Conservation (phyloP, 2,329 filamentous ascomycete genomes). For the Exserohilum turcica region DNA sequence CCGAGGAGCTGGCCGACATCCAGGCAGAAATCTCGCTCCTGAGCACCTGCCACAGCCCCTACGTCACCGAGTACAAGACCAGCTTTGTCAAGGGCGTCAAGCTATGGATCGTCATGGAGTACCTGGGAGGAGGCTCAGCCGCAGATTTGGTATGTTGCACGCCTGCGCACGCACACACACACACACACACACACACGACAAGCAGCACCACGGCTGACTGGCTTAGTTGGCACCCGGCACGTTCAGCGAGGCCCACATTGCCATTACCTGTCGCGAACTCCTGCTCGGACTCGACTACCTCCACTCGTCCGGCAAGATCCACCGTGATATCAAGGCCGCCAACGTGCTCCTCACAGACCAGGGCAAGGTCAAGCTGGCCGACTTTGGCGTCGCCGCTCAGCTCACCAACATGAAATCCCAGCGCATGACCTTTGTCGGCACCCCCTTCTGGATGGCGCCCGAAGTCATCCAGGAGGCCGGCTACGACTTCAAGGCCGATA, state of each 20-base stretch:
- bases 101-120: slow-evolving; percentile 99
- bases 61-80: slow-evolving; percentile 93
- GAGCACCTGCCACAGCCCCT: slow-evolving; percentile 91
- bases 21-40: slow-evolving; percentile 96
- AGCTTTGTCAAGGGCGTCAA: slow-evolving; percentile 97
- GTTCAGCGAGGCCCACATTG: slow-evolving; percentile 88
- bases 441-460: slow-evolving; percentile 98
- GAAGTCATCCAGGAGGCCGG: slow-evolving; percentile 98
- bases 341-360: slow-evolving; percentile 91
- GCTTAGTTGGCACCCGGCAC: slow-evolving; percentile 82
- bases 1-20: slow-evolving; percentile 97
- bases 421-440: slow-evolving; percentile 98
- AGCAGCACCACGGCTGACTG: slow-evolving; percentile 24
- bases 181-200: not conserved
- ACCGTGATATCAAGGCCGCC: slow-evolving; percentile 94
- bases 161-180: not conserved
- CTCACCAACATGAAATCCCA: slow-evolving; percentile 97
- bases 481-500: slow-evolving; percentile 96
- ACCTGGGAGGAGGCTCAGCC: slow-evolving; percentile 90
- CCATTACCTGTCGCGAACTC: slow-evolving; percentile 91
- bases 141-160: slow-evolving; percentile 74
- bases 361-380: slow-evolving; percentile 92
- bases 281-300: slow-evolving; percentile 90
- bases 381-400: slow-evolving; percentile 96
- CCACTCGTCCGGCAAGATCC: slow-evolving; percentile 92